Evolutionary conservation across 257 asterid species (phyloP).

Genomic region (Pogostemon cablin): DNA sequence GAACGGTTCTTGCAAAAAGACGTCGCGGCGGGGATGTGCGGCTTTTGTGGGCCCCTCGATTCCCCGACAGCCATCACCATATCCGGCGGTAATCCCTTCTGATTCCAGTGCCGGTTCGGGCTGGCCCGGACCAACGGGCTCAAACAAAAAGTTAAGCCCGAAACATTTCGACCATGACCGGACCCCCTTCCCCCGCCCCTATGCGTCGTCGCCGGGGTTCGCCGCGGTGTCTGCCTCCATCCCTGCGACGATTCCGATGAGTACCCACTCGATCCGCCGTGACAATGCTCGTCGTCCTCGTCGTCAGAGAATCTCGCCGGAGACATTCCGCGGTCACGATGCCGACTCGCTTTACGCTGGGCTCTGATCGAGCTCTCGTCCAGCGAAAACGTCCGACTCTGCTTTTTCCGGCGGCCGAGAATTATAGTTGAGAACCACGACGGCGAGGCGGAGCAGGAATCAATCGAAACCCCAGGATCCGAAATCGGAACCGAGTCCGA

Average conservation of each 20-base stretch:
- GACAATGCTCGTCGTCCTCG: slow-evolving; percentile 64
- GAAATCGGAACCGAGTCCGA: slow-evolving; percentile 31
- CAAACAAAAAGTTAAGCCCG: slow-evolving; percentile 67
- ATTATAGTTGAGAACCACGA: slow-evolving; percentile 60
- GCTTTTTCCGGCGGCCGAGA: slow-evolving; percentile 56
- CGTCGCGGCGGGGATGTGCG: slow-evolving; percentile 48
- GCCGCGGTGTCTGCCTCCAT: slow-evolving; percentile 70
- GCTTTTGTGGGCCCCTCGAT: slow-evolving; percentile 49
- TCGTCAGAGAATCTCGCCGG: slow-evolving; percentile 64
- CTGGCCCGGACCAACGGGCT: slow-evolving; percentile 87
- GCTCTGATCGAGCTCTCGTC: slow-evolving; percentile 46
- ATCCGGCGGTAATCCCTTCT: slow-evolving; percentile 66
- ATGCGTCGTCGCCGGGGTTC: slow-evolving; percentile 52
- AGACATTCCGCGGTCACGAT: slow-evolving; percentile 75
- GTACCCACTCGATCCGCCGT: slow-evolving; percentile 72
- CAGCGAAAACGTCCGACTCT: slow-evolving; percentile 51
- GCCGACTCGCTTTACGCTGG: slow-evolving; percentile 41
- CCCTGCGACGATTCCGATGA: slow-evolving; percentile 69
- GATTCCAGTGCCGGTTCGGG: slow-evolving; percentile 66
- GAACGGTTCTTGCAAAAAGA: slow-evolving; percentile 81
- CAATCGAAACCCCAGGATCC: slow-evolving; percentile 39
- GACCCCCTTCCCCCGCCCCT: slow-evolving; percentile 42
- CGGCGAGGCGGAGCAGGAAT: slow-evolving; percentile 39
- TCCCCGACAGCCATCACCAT: slow-evolving; percentile 38
- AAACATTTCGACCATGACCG: slow-evolving; percentile 42